Conservation (phyloP, 2,329 filamentous ascomycete species). For the Diplodia corticola region DNA sequence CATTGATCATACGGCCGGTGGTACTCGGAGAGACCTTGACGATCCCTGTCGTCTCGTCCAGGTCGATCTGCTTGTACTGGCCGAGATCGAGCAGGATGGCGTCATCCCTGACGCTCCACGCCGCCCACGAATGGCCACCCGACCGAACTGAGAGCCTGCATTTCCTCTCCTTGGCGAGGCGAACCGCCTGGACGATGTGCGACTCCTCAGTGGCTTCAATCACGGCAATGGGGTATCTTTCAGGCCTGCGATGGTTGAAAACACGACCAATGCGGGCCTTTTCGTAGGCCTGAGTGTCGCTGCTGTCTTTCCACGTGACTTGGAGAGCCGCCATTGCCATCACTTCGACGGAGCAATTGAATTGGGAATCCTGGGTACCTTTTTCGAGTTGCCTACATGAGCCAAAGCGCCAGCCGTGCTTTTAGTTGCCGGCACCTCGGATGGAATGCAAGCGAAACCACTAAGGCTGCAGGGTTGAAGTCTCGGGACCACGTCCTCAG, state of each 20-base stretch:
- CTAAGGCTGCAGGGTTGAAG: background rate
- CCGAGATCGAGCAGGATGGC: conserved; percentile 48
- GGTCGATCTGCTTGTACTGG: conserved; percentile 42
- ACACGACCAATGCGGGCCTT: conserved; percentile 44
- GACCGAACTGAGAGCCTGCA: conserved; percentile 49
- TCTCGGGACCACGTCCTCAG: conserved; percentile 13
- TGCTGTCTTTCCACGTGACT: conserved; percentile 26
- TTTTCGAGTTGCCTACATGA: background rate
- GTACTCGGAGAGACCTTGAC: conserved; percentile 49
- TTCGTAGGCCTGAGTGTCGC: conserved; percentile 35
- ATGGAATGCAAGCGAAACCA: background rate
- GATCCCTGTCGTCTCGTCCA: conserved; percentile 43
- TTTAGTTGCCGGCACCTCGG: background rate
- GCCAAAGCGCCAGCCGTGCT: background rate
- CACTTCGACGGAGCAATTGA: background rate
- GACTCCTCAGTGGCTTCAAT: conserved; percentile 40
- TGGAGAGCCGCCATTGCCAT: conserved; percentile 12
- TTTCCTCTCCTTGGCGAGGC: conserved; percentile 38
- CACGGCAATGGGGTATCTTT: conserved; percentile 45
- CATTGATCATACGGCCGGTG: conserved; percentile 50
- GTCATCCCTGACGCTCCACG: conserved; percentile 51
- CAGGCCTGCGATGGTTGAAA: conserved; percentile 48
- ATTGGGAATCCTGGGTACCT: background rate
- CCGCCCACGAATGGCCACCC: conserved; percentile 54
- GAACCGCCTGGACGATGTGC: conserved; percentile 33